Evolutionary conservation across 2,329 filamentous ascomycete genomes (phyloP).

Genomic region (Cladosporium austrohemisphaericum): DNA sequence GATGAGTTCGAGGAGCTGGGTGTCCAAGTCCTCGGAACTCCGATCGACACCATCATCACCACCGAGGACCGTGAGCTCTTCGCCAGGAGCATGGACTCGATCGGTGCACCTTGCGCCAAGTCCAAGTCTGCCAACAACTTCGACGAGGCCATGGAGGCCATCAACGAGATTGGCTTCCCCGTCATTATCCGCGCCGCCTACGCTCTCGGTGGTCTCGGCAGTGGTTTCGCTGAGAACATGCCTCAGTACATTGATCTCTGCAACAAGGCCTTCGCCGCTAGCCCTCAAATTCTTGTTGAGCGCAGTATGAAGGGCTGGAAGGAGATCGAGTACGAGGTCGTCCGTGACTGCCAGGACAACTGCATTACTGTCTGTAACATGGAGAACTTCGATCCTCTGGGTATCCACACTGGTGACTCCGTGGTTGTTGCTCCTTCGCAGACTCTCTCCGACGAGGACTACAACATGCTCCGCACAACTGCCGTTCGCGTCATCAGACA

Average conservation of each 20-base stretch:
- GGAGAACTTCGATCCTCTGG: conserved; percentile 98
- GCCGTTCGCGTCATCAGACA: conserved; percentile 97
- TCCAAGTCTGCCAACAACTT: conserved; percentile 87
- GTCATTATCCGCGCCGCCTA: conserved; percentile 97
- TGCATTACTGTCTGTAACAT: conserved; percentile 99
- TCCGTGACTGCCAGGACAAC: conserved; percentile 92
- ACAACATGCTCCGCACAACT: conserved; percentile 97
- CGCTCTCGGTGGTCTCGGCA: conserved; percentile 88
- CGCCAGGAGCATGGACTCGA: conserved; percentile 96
- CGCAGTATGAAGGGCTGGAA: conserved; percentile 99
- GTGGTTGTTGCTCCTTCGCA: conserved; percentile 97
- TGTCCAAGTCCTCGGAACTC: conserved; percentile 90
- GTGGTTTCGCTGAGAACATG: conserved; percentile 90
- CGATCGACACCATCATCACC: conserved; percentile 96
- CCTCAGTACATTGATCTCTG: conserved; percentile 80
- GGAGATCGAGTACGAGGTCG: conserved; percentile 98
- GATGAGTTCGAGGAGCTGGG: conserved; percentile 92
- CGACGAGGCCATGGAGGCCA: conserved; percentile 82
- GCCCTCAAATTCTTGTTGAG: conserved; percentile 93
- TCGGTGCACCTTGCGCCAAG: conserved; percentile 96
- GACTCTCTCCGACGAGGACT: conserved; percentile 94
- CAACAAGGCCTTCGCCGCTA: conserved; percentile 90
- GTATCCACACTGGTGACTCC: conserved; percentile 96
- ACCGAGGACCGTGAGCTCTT: conserved; percentile 98
- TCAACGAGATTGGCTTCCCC: conserved; percentile 89